Conservation (phyloP, 805 yeast species). For the Starmerella cellae region DNA sequence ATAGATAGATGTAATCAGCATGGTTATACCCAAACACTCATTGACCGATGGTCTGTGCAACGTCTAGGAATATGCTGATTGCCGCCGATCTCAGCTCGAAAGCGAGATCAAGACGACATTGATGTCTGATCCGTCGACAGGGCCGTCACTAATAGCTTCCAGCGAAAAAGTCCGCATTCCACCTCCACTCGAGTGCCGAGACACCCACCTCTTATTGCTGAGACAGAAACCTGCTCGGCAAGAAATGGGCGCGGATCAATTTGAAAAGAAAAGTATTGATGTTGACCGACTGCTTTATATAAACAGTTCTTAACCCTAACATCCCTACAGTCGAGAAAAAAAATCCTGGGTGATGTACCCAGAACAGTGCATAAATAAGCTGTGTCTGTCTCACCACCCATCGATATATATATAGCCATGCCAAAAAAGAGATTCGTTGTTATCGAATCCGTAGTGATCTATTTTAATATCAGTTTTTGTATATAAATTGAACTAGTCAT, state of each 20-base stretch:
- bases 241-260: slow-evolving; percentile 18
- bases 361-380: too few species aligned
- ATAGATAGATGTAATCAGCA: slow-evolving; percentile 71
- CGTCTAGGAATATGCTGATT: slow-evolving; percentile 99
- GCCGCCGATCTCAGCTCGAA: slow-evolving; percentile 47
- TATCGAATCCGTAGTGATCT: too few species aligned
- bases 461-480: too few species aligned
- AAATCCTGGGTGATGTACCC: too few species aligned
- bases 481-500: too few species aligned
- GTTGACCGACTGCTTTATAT: not conserved
- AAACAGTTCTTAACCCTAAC: not conserved
- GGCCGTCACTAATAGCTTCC: slow-evolving; percentile 39
- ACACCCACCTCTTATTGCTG: slow-evolving; percentile 15
- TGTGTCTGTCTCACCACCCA: too few species aligned
- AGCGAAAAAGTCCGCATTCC: slow-evolving; percentile 21
- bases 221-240: slow-evolving; percentile 16
- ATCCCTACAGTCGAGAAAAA: too few species aligned
- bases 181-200: slow-evolving; percentile 29
- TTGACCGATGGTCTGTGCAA: slow-evolving; percentile 87
- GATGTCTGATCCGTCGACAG: slow-evolving; percentile 93
- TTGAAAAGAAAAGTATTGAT: slow-evolving; percentile 12
- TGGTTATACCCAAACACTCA: slow-evolving; percentile 99
- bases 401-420: too few species aligned
- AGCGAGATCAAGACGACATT: slow-evolving; percentile 34
- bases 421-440: too few species aligned